A percentile compares a stretch with the other conserved stretches of the same genome.
phyloP scores from a whole-genome alignment of 1,139 yeast genomes.

The Magnusiomyces ingens region DNA sequence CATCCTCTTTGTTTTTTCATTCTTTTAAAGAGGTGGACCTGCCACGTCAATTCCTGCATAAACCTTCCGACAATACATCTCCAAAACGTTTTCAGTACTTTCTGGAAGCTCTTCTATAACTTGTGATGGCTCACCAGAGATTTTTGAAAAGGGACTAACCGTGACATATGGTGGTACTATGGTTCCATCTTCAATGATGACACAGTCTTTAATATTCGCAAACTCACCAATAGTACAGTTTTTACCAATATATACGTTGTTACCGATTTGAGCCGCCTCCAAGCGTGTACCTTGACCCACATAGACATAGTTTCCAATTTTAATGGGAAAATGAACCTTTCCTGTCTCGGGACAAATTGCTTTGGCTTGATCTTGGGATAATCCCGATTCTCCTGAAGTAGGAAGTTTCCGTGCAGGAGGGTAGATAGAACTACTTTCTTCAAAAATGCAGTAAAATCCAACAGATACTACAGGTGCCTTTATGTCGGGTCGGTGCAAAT shows the following conservation, averaged over 20 bases:
- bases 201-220: slow-evolving; percentile 57
- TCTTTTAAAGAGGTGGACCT: slow-evolving; percentile 9
- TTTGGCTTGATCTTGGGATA: slow-evolving; percentile 24
- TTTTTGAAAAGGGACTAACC: slow-evolving; percentile 56
- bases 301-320: slow-evolving; percentile 53
- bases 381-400: slow-evolving; percentile 33
- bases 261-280: slow-evolving; percentile 38
- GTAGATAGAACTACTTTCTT: slow-evolving; percentile 21
- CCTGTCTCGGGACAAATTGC: slow-evolving; percentile 11
- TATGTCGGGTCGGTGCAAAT: slow-evolving; percentile 31
- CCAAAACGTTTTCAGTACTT: slow-evolving; percentile 31
- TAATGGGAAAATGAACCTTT: slow-evolving; percentile 32
- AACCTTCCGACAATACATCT: slow-evolving; percentile 27
- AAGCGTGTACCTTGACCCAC: slow-evolving; percentile 43
- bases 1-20: too few species aligned
- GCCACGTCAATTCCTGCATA: slow-evolving; percentile 28
- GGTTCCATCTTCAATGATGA: slow-evolving; percentile 44
- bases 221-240: slow-evolving; percentile 50
- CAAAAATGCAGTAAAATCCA: slow-evolving; percentile 44
- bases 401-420: slow-evolving; percentile 20
- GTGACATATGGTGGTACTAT: slow-evolving; percentile 49
- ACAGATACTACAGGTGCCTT: slow-evolving; percentile 41
- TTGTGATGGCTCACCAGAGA: slow-evolving; percentile 31
- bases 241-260: slow-evolving; percentile 49
- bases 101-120: slow-evolving; percentile 32